phyloP scores from a whole-genome alignment of 2,329 filamentous ascomycete genomes.

The Salinomyces thailandicus region DNA sequence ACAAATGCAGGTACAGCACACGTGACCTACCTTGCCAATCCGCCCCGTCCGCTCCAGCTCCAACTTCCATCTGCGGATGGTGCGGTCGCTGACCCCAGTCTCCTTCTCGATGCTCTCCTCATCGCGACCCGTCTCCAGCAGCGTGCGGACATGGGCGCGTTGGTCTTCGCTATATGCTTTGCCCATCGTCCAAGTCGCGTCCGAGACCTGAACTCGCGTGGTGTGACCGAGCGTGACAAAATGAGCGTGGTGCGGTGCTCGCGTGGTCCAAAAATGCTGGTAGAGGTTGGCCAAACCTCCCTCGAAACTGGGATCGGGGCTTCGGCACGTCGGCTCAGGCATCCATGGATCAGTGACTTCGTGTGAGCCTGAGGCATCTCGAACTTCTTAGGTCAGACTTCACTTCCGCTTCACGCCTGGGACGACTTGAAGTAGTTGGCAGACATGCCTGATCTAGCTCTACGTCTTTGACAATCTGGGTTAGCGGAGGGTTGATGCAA shows the following conservation, averaged over 20 bases:
- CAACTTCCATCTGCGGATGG: slow-evolving; percentile 27
- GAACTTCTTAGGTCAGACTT: too few relatives aligned
- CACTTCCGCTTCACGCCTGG: too few relatives aligned
- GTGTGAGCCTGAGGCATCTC: too few relatives aligned
- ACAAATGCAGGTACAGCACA: background rate
- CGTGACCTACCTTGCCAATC: slow-evolving; percentile 23
- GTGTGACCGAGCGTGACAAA: background rate
- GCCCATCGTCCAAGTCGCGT: slow-evolving; percentile 5
- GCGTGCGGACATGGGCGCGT: slow-evolving; percentile 17
- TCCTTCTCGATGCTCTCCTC: slow-evolving; percentile 28
- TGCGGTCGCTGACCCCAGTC: slow-evolving; percentile 27
- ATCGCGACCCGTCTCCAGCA: slow-evolving; percentile 26
- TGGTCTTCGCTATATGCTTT: slow-evolving; percentile 20
- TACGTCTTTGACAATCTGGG: too few relatives aligned
- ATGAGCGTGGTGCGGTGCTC: background rate
- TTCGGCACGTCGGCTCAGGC: too few relatives aligned
- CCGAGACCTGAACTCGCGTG: background rate
- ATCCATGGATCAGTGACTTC: too few relatives aligned
- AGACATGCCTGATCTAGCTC: too few relatives aligned
- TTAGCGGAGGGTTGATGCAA: too few relatives aligned
- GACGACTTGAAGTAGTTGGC: too few relatives aligned
- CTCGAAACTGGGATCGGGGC: too few relatives aligned
- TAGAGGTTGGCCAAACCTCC: background rate
- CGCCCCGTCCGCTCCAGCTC: slow-evolving; percentile 28
- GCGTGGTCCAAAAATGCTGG: background rate